Evolutionary conservation across 2,329 filamentous ascomycete genomes (phyloP).

Genomic region (Penicillium janthinellum): DNA sequence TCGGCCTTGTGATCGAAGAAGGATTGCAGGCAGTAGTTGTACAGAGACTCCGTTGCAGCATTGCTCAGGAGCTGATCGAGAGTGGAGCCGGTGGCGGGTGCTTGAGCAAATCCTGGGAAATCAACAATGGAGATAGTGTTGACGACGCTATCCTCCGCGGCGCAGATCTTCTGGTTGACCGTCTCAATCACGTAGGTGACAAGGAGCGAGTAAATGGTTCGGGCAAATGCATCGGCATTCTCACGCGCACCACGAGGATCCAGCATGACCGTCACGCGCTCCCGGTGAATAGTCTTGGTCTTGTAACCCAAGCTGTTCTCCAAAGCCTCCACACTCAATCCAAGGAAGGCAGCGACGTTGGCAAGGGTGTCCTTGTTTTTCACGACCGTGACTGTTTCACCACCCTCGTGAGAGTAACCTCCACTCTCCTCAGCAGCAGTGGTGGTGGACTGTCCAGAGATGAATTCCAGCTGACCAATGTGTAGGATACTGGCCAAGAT

Average conservation of each 20-base stretch:
- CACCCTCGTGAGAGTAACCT: slow-evolving; percentile 93
- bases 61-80: slow-evolving; percentile 95
- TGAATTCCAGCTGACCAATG: slow-evolving; percentile 94
- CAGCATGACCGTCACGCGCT: slow-evolving; percentile 98
- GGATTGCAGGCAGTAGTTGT: slow-evolving; percentile 89
- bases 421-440: slow-evolving; percentile 86
- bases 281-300: slow-evolving; percentile 92
- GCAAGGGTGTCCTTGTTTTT: slow-evolving; percentile 89
- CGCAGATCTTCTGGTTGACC: slow-evolving; percentile 87
- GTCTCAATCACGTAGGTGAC: slow-evolving; percentile 93
- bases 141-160: slow-evolving; percentile 79
- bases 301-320: slow-evolving; percentile 92
- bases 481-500: slow-evolving; percentile 92
- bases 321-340: slow-evolving; percentile 76
- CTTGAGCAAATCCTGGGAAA: slow-evolving; percentile 91
- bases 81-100: slow-evolving; percentile 76
- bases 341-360: slow-evolving; percentile 91
- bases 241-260: slow-evolving; percentile 86
- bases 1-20: slow-evolving; percentile 96
- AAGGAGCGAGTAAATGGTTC: slow-evolving; percentile 89
- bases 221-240: slow-evolving; percentile 90
- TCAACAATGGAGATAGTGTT: slow-evolving; percentile 96
- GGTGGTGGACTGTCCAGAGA: slow-evolving; percentile 76
- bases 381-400: slow-evolving; percentile 79
- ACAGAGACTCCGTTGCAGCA: slow-evolving; percentile 85